Evolutionary conservation across 2,329 filamentous ascomycete species (phyloP), one percentile per base, ranked within the genome.

Genomic region (Paraphaeosphaeria sporulosa): DNA sequence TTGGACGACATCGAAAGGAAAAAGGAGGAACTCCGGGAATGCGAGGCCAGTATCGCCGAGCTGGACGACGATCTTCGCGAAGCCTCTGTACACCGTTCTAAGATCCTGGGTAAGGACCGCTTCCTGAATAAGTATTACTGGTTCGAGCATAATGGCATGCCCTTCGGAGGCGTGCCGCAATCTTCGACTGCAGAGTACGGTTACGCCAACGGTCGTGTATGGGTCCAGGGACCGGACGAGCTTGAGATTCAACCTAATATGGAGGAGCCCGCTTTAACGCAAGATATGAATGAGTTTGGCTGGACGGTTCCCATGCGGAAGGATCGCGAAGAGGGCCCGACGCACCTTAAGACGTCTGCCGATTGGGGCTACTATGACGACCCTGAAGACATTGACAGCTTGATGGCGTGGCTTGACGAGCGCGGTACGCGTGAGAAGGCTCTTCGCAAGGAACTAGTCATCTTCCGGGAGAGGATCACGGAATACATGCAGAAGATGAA

Each of bases 61-160:
- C 87, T 96, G 54, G 94, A 98, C 70, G 94, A 96, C 70, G 94
- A 98, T 75, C 84, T 99, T 48, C 91, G 95, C 55, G 94, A 98
- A 79, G 93, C 94, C 43, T 92, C 97, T 77, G 97, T 94, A 70
- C 92, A 94, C 38, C 90, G 95, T 63, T 97, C 94, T 19, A 89
- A 92, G 64, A 89, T 94, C 19, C 84, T 99, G 27, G 95, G 95
- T 61, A 94, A 95, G 76, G 95, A 99, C 79, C 89, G 95, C 47
- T 99, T 97, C 83, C 97, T 94, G 89, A 98, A 99, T 78, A 88
- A 94, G 56, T 99, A 98, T 79, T 98, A 96, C 83, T 99, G 95
- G 94, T 97, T 98, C 76, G 95, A 99, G 79, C 90, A 94, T 64
- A 99, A 98, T 72, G 95, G 94, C 25, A 98, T 98, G 94, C 95